Evolutionary conservation across 345 rosid genomes (phyloP), one percentile per base, ranked within the genome.

Genomic region (Brassica carinata): DNA sequence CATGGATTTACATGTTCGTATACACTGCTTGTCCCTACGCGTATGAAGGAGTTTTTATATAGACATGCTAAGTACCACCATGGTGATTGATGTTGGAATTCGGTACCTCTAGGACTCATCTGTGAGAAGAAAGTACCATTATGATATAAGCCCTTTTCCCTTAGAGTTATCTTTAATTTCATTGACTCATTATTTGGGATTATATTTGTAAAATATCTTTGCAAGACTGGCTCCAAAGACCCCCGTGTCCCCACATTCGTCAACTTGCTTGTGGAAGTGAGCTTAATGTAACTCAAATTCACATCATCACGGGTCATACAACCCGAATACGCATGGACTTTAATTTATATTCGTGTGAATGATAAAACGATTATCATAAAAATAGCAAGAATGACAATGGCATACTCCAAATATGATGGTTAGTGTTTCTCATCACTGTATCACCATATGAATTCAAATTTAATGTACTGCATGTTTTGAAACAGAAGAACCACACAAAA

Each of bases 201-300:
- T 57, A 18, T 7, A 57, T n/a, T 26, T 43, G 29, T 29, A 45
- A 64, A 29, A 43, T 45, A 63, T 43, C 43, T 43, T 63, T 15
- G 77, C 61, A 43, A 43, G 40, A 17, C 17, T 63, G 48, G 27
- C 27, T 66, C 13, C 38, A 5, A 26, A 73, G 30, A n/a, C 62
- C 57, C 17, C 57, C 0, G 57, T 48, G 57, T 48, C 57, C 45
- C 71, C 62, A 74, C 63, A 57, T 57, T 15, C 26, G 63, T 57
- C 63, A 57, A 57, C 27, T 57, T 57, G 26, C 27, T 8, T 57
- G 5, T 57, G 63, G 26, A 19, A 18, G 9, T 6, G 63, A 57
- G 63, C 66, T 34, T 13, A 65, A n/a, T 34, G 79, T 34, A 55
- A 58, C 29, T 55, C 67, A 67, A 59, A 75, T 75, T 66, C 64